These are phyloP conservation scores for Pestalotiopsis sp. DNA, from an alignment of 2,329 filamentous ascomycete species.

Conservation along the genomic window DNA sequence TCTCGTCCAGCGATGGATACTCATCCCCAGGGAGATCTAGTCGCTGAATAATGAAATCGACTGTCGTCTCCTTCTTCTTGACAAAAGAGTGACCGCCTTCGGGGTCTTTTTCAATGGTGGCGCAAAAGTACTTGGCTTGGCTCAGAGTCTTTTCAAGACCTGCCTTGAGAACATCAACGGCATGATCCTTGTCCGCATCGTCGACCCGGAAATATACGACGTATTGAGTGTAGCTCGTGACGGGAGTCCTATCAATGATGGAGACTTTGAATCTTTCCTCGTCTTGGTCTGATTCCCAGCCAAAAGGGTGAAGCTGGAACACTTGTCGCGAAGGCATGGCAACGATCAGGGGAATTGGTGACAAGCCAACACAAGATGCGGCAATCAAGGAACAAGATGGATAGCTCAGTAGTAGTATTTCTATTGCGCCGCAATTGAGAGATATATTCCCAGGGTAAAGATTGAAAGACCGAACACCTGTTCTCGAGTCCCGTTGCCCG, in stretches of 20 bases:
- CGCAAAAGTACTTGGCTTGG: slow-evolving; percentile 39
- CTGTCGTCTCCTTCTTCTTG: slow-evolving; percentile 36
- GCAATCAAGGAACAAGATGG: background rate
- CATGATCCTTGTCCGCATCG: background rate
- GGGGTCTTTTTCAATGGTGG: slow-evolving; percentile 41
- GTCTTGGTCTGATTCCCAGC: slow-evolving; percentile 11
- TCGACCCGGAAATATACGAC: slow-evolving; percentile 16
- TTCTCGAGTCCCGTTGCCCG: no score
- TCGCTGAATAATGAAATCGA: slow-evolving; percentile 38
- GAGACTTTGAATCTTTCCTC: slow-evolving; percentile 13
- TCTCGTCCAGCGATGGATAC: slow-evolving; percentile 38
- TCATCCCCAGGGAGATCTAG: slow-evolving; percentile 35
- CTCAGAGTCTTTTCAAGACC: slow-evolving; percentile 36
- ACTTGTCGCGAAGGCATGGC: background rate
- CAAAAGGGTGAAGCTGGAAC: slow-evolving; percentile 7
- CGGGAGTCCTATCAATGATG: background rate
- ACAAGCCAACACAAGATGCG: background rate
- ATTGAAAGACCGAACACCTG: no score
- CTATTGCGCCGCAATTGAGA: background rate
- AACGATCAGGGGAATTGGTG: background rate
- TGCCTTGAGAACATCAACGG: slow-evolving; percentile 23
- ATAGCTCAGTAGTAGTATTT: background rate
- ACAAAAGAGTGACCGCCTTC: slow-evolving; percentile 37
- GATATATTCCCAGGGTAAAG: background rate
- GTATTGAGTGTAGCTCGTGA: slow-evolving; percentile 16